These are phyloP conservation scores for Seiridium unicorne DNA, from an alignment of 2,329 filamentous ascomycete species.

Conservation along the genomic window DNA sequence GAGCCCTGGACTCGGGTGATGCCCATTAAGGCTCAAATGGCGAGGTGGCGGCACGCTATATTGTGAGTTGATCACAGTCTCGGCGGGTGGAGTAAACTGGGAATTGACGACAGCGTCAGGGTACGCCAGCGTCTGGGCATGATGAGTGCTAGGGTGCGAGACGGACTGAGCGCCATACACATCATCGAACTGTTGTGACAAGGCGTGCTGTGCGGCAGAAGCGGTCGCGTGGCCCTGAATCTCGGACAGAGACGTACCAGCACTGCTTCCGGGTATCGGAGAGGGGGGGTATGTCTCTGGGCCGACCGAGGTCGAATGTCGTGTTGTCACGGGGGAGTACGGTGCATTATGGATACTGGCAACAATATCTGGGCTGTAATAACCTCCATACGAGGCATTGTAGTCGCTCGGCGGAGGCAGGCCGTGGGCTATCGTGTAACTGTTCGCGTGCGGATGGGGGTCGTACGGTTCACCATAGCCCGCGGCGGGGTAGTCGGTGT, in stretches of 20 bases:
- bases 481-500: slow-evolving; percentile 18
- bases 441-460: slow-evolving; percentile 24
- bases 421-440: slow-evolving; percentile 25
- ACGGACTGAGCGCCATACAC: slow-evolving; percentile 25
- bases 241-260: slow-evolving; percentile 1
- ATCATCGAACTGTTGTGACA: slow-evolving; percentile 27
- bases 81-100: slow-evolving; percentile 27
- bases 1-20: slow-evolving; percentile 22
- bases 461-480: slow-evolving; percentile 20
- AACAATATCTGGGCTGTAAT: background rate
- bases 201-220: slow-evolving; percentile 17
- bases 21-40: slow-evolving; percentile 14
- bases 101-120: slow-evolving; percentile 22
- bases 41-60: slow-evolving; percentile 13
- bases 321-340: slow-evolving; percentile 1
- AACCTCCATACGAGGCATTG: slow-evolving; percentile 8
- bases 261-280: background rate
- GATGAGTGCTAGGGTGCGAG: slow-evolving; percentile 23
- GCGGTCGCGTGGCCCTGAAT: slow-evolving; percentile 13
- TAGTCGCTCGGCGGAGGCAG: slow-evolving; percentile 24
- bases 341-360: background rate
- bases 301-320: slow-evolving; percentile 6
- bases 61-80: slow-evolving; percentile 10
- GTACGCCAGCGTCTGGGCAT: slow-evolving; percentile 23
- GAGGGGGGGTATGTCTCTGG: slow-evolving; percentile 7